Evolutionary conservation across 1,284 basidiomycete species (phyloP), one percentile per base, ranked within the genome.

Genomic region (Ustilago hordei): DNA sequence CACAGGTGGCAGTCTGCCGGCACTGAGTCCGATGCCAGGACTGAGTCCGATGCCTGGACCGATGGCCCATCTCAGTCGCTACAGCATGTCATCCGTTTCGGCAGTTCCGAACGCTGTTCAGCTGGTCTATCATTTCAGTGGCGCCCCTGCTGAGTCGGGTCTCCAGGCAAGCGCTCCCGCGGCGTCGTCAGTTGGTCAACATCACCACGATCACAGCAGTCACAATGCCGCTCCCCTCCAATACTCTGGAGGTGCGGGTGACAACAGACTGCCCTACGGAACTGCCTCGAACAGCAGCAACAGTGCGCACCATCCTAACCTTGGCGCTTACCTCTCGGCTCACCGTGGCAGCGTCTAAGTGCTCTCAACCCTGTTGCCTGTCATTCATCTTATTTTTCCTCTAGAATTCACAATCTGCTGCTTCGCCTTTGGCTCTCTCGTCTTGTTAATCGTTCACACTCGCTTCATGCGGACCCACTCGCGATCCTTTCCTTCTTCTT

Each of bases 241-340:
- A 39, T 64, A 68, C 48, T 35, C 67, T 28, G 50, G 39, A 23
- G 45, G 48, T 28, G 50, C 34, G 23, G 45, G 54, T 39, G 45
- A 47, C 38, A 71, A 47, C 57, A 36, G 64, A 17, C 39, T 67
- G 17, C 47, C 69, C 35, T 60, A 62, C 38, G 31, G 11, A 28
- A 43, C 62, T 17, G 11, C 57, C 8, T 38, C 58, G 38, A 56
- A 45, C 34, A 48, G 38, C 7, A 52, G 43, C 47, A 48, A 48
- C 52, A 63, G 59, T 47, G 13, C 63, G 9, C 60, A 59, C 9
- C 64, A 64, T 35, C 31, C 60, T 47, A 69, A 50, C 52, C 32
- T 81, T 7, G 77, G 77, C 23, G 79, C 79, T n/a, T 81, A 81
- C 57, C 62, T 81, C n/a, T 69, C 72, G 45, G 73, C 76, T 11